These are phyloP conservation scores for Camillea tinctor DNA, from an alignment of 2,329 filamentous ascomycete genomes.

Conservation along the genomic window DNA sequence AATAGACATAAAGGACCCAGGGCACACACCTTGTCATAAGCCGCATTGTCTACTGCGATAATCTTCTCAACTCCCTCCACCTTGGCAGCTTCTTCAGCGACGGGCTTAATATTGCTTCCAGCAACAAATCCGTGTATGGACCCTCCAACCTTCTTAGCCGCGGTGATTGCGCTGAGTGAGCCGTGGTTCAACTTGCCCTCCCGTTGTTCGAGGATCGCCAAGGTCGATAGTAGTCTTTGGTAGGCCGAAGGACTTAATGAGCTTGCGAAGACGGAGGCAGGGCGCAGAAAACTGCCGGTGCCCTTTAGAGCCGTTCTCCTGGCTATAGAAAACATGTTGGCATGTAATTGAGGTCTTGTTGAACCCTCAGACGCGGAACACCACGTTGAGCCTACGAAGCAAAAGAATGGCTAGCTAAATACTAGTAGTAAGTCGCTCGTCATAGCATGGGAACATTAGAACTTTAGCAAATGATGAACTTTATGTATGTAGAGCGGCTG, in stretches of 20 bases:
- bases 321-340: slow-evolving; percentile 30
- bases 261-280: slow-evolving; percentile 29
- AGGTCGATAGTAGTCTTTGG: slow-evolving; percentile 75
- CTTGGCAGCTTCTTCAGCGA: slow-evolving; percentile 82
- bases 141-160: slow-evolving; percentile 83
- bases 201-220: slow-evolving; percentile 89
- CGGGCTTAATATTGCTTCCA: slow-evolving; percentile 70
- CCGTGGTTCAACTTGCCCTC: slow-evolving; percentile 82
- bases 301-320: slow-evolving; percentile 28
- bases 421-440: background rate
- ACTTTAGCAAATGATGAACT: too few relatives aligned
- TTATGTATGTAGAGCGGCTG: slow-evolving; percentile 12
- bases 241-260: slow-evolving; percentile 51
- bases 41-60: slow-evolving; percentile 79
- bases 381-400: background rate
- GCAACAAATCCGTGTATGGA: slow-evolving; percentile 85
- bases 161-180: slow-evolving; percentile 81
- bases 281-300: slow-evolving; percentile 21
- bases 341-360: slow-evolving; percentile 5
- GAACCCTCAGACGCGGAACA: slow-evolving; percentile 1
- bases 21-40: slow-evolving; percentile 78
- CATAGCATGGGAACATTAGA: too few relatives aligned
- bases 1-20: background rate
- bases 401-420: background rate
- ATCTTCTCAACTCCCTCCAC: slow-evolving; percentile 90